Evolutionary conservation across 768 basidiomycete genomes (phyloP).

Genomic region (Russula emetica): DNA sequence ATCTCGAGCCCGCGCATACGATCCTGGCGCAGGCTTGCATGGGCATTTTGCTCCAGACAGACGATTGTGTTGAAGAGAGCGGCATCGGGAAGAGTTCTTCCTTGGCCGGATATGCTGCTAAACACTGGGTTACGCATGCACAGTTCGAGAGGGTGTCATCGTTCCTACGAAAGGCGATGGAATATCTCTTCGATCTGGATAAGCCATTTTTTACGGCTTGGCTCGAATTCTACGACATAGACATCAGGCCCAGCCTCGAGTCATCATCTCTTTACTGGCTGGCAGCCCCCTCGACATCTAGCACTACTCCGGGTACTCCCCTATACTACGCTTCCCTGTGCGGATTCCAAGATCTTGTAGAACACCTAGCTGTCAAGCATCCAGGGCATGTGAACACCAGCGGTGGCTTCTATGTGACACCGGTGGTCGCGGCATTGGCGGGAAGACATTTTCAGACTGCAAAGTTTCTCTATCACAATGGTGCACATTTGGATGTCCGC

Average conservation of each 20-base stretch:
- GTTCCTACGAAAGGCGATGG: not conserved
- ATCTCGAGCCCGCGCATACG: not conserved
- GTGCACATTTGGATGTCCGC: not conserved
- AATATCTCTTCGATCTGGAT: not conserved
- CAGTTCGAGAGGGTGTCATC: not conserved
- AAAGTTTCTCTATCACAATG: not conserved
- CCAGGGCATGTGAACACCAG: too few relatives aligned
- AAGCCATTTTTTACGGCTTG: not conserved
- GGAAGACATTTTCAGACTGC: not conserved
- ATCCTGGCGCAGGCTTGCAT: constrained; percentile 1
- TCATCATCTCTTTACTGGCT: not conserved
- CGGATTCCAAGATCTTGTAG: not conserved
- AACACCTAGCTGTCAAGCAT: not conserved
- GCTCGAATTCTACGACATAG: not conserved
- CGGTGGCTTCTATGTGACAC: not conserved
- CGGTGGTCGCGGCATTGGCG: not conserved
- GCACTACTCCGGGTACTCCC: not conserved
- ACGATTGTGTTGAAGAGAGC: not conserved
- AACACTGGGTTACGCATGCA: not conserved
- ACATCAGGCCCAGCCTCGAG: not conserved
- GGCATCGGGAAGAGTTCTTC: not conserved
- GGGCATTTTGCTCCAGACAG: not conserved
- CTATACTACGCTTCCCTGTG: not conserved
- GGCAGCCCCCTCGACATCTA: not conserved
- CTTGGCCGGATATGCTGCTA: not conserved